Evolutionary conservation across 2,329 filamentous ascomycete species (phyloP).

Genomic region (Curvularia verruculosa): DNA sequence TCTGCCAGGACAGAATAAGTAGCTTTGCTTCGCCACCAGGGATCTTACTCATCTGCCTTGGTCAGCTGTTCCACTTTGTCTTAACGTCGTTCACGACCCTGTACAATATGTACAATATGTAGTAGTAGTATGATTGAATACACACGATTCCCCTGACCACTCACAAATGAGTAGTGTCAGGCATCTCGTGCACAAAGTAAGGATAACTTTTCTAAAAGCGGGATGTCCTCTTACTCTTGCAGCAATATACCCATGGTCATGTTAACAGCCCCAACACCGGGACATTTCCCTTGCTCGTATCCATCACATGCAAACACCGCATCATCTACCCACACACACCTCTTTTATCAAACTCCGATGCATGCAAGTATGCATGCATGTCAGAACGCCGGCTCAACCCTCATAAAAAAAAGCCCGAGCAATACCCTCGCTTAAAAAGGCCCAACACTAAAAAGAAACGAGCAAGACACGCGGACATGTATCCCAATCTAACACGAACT

Average conservation of each 20-base stretch:
- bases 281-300: neutral
- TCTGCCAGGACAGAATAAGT: conserved; percentile 29
- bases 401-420: neutral
- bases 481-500: neutral
- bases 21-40: neutral
- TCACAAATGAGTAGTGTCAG: neutral
- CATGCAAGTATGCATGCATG: neutral
- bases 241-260: neutral
- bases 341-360: neutral
- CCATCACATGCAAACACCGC: neutral
- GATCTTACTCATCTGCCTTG: neutral
- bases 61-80: neutral
- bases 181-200: neutral
- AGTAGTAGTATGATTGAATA: conserved; percentile 11
- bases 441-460: neutral
- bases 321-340: neutral
- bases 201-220: neutral
- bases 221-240: neutral
- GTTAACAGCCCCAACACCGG: neutral
- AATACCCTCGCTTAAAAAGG: neutral
- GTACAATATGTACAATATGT: conserved; percentile 14
- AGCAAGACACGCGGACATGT: neutral
- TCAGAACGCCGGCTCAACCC: neutral
- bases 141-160: conserved; percentile 6
- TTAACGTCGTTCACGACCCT: conserved; percentile 17